Evolutionary conservation across 768 basidiomycete species (phyloP), one percentile per base, ranked within the genome.

Genomic region (Leccinum fibrillosum): DNA sequence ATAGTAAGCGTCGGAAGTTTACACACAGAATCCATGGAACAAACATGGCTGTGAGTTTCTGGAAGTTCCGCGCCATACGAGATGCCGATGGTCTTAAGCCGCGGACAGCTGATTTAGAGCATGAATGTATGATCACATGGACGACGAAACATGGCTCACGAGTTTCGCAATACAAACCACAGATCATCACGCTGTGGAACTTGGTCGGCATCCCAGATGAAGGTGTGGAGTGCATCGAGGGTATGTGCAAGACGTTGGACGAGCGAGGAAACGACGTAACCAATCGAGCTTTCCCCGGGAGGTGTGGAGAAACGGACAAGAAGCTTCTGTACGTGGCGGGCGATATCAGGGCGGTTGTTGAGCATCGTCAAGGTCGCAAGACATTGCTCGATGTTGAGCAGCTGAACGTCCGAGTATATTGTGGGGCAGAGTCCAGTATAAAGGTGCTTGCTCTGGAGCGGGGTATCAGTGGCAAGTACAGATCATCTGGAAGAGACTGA

Each of bases 131-230:
- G 19, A 9, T 50, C 4, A 28, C 39, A 32, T 11, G 32, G 12
- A 30, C 6, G 55, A 50, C 15, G 21, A 5, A 8, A 6, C 26
- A 25, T 39, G 10, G 68, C 81, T 66, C 63, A 91, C 89, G 82
- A 84, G 54, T 82, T 72, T 37, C 87, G 82, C 63, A 92, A 75
- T 47, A 85, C 82, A 59, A 87, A 81, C 89, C 89, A 92, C 86
- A 92, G 87, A 60, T 86, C 84, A 58, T 90, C 89, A 34, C 78
- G 80, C 15, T 85, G 82, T 34, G 84, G 75, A 8, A 75, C 71
- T 67, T 88, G 86, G 12, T 88, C 86, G 4, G 82, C 86, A 59
- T 86, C 86, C 89, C 89, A 92, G 35, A 81, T 72, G 64, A 91
- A 91, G 12, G 76, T 82, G 28, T 77, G 73, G 42, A 92, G 78